Evolutionary conservation across 768 basidiomycete genomes (phyloP), one percentile per base, ranked within the genome.

Genomic region (Boletales sp.): DNA sequence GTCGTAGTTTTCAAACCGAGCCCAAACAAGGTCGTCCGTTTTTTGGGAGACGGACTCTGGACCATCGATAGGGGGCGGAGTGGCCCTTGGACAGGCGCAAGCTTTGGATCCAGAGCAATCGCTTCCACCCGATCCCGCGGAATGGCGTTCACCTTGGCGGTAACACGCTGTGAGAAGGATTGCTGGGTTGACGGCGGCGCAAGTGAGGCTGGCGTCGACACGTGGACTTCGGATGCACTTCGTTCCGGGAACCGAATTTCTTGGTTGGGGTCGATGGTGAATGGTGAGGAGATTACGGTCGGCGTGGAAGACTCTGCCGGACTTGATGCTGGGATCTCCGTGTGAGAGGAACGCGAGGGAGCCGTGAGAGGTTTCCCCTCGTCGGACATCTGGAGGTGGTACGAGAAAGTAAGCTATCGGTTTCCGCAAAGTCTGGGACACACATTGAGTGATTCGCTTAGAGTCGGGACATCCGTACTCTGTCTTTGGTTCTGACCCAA

Each of bases 61-160:
- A 54, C 32, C 53, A 53, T 66, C 18, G 66, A 66, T 8, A 68
- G 33, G 13, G 67, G 67, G 4, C 65, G 65, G 15, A 67, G 60
- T 15, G 67, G 65, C 10, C 51, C 67, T 14, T 65, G 65, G 14
- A 69, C 65, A 28, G 65, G 65, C 3, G 65, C 63, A 32, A 67
- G 65, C 50, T 69, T 67, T 13, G 65, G 67, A 34, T 67, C 63
- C n/a, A 54, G 48, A 4, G 51, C 36, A n/a, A 67, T 67, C 17
- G 62, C 60, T 41, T 63, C 61, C 4, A 41, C 55, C 2, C 63
- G 57, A 41, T 67, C 65, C 31, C 33, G 44, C n/a, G 57, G 21
- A 67, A 55, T 18, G 48, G 33, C 33, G 25, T 51, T 59, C 51
- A 54, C 56, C 30, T 56, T 57, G 46, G 54, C 42, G 14, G 41